Evolutionary conservation across 306 rosid species (phyloP).

Genomic region (Fagus sylvatica): DNA sequence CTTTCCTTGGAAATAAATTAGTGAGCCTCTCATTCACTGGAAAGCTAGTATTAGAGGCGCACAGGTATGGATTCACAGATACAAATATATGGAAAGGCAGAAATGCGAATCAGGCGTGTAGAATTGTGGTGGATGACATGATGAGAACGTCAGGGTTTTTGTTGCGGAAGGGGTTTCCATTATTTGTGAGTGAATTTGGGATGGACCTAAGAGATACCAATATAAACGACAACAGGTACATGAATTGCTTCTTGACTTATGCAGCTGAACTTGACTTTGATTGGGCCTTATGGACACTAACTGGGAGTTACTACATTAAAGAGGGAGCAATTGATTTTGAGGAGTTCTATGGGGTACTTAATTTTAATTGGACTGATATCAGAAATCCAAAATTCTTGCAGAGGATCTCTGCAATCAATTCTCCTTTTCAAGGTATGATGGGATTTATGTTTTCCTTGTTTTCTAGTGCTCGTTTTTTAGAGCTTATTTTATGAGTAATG

Average conservation of each 20-base stretch:
- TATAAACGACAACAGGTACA: conserved; percentile 73
- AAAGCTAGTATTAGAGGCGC: conserved; percentile 71
- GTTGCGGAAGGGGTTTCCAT: conserved; percentile 66
- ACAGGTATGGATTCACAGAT: conserved; percentile 74
- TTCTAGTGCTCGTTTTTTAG: neutral
- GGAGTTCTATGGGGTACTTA: conserved; percentile 65
- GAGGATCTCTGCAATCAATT: conserved; percentile 59
- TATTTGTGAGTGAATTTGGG: conserved; percentile 84
- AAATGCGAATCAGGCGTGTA: conserved; percentile 79
- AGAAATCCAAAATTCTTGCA: conserved; percentile 51
- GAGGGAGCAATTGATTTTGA: conserved; percentile 66
- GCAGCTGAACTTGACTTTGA: conserved; percentile 81
- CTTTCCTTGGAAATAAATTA: conserved; percentile 49
- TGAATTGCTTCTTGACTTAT: conserved; percentile 56
- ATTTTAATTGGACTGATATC: conserved; percentile 49
- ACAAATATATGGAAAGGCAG: conserved; percentile 64
- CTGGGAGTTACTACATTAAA: conserved; percentile 76
- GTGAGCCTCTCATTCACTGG: conserved; percentile 53
- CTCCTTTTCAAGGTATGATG: conserved; percentile 64
- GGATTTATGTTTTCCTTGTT: neutral
- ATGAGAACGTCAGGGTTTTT: conserved; percentile 55
- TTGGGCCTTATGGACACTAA: conserved; percentile 83
- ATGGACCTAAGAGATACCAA: conserved; percentile 70
- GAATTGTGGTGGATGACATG: conserved; percentile 42
- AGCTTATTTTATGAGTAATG: neutral